phyloP scores from a whole-genome alignment of 1,139 yeast genomes.

The Suhomyces terraborum region DNA sequence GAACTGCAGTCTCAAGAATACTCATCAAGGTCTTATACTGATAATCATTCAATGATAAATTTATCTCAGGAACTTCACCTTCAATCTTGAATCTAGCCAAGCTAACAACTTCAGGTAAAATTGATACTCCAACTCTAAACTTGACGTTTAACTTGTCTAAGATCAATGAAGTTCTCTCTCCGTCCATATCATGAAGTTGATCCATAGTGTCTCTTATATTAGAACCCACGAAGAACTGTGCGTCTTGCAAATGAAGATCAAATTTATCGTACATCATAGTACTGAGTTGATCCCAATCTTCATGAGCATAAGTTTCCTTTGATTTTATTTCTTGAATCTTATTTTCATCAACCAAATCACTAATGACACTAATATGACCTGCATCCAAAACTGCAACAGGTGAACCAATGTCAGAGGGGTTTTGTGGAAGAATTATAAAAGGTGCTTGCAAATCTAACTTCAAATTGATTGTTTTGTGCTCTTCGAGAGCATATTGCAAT shows the following conservation, averaged over 20 bases:
- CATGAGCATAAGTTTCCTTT: constrained; percentile 66
- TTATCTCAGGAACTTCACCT: constrained; percentile 77
- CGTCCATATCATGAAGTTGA: constrained; percentile 54
- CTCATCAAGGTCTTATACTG: constrained; percentile 89
- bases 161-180: constrained; percentile 52
- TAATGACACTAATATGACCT: constrained; percentile 84
- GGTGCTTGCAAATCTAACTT: constrained; percentile 93
- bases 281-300: constrained; percentile 71
- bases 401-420: constrained; percentile 75
- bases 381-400: constrained; percentile 95
- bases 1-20: constrained; percentile 69
- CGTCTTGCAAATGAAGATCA: constrained; percentile 73
- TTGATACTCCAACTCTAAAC: constrained; percentile 75
- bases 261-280: constrained; percentile 89
- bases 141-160: constrained; percentile 77
- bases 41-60: constrained; percentile 76
- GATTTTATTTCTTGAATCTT: constrained; percentile 71
- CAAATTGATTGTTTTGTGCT: constrained; percentile 86
- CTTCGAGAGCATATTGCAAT: constrained; percentile 87
- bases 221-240: constrained; percentile 87
- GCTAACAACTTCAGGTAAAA: constrained; percentile 75
- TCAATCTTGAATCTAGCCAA: constrained; percentile 73
- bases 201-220: constrained; percentile 74
- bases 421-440: constrained; percentile 81
- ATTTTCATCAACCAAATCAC: constrained; percentile 76